phyloP scores from a whole-genome alignment of 768 basidiomycete species.

The Saitozyma podzolica region DNA sequence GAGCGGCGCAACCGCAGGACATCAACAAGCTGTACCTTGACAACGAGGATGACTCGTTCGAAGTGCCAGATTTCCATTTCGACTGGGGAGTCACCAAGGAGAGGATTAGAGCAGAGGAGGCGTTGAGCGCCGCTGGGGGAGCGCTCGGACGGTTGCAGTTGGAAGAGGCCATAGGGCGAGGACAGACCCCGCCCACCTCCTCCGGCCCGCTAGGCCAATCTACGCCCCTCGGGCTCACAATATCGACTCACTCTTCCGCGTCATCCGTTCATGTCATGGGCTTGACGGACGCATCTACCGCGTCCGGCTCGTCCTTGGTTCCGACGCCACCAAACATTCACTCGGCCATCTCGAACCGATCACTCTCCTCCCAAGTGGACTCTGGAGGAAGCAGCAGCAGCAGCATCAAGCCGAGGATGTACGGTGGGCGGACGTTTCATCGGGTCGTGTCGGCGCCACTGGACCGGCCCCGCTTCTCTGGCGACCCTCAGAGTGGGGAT shows the following conservation, averaged over 20 bases:
- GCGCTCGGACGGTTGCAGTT: no score
- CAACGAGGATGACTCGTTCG: conserved; percentile 34
- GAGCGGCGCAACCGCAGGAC: neutral
- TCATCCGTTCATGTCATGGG: conserved; percentile 29
- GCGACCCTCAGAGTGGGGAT: no score
- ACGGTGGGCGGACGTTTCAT: conserved; percentile 22
- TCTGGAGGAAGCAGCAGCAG: no score
- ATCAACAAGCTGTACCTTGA: conserved; percentile 17
- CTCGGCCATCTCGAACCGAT: no score
- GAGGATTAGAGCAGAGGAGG: conserved; percentile 6
- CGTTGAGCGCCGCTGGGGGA: neutral
- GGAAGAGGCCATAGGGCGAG: no score
- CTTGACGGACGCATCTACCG: conserved; percentile 37
- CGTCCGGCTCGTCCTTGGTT: conserved; percentile 25
- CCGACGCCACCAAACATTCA: conserved; percentile 30
- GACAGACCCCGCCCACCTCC: no score
- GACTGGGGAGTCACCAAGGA: conserved; percentile 35
- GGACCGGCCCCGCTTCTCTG: neutral
- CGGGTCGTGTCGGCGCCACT: conserved; percentile 42
- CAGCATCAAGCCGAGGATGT: no score
- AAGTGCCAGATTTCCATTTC: conserved; percentile 46
- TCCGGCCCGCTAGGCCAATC: no score
- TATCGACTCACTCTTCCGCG: conserved; percentile 8
- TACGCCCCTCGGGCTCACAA: no score
- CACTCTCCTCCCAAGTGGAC: no score